A percentile compares a stretch with the other conserved stretches of the same genome.
phyloP scores from a whole-genome alignment of 148 eudicot species.

The Camellia sinensis region DNA sequence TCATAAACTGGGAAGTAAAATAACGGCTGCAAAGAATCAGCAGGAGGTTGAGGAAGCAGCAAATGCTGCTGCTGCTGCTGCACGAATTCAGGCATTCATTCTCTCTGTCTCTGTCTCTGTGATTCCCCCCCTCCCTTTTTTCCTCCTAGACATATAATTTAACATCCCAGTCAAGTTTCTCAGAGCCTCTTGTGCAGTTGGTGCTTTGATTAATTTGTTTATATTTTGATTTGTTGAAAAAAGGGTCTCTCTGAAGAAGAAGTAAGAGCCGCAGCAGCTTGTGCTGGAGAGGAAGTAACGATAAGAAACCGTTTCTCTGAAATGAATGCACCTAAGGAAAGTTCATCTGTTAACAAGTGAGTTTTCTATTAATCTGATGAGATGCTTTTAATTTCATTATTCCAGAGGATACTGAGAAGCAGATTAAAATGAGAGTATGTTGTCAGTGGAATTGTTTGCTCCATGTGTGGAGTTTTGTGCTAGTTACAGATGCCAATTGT shows the following conservation, averaged over 20 bases:
- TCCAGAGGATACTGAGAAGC: slow-evolving; percentile 2
- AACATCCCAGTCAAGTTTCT: not conserved
- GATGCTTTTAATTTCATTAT: not conserved
- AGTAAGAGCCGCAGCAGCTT: slow-evolving; percentile 90
- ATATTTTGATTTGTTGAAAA: slow-evolving; percentile 14
- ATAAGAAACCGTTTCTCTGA: slow-evolving; percentile 93
- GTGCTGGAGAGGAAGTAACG: slow-evolving; percentile 97
- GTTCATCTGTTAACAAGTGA: slow-evolving; percentile 89
- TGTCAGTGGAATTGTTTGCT: not conserved
- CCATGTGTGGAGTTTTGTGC: not conserved
- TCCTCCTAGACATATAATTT: no score
- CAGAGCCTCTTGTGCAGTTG: not conserved
- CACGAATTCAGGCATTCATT: slow-evolving; percentile 72
- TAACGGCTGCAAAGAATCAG: slow-evolving; percentile 90
- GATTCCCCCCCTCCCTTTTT: no score
- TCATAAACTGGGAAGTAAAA: slow-evolving; percentile 89
- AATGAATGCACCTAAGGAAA: slow-evolving; percentile 94
- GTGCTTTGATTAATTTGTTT: slow-evolving; percentile 2
- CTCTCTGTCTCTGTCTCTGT: slow-evolving; percentile 11
- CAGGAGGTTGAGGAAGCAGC: slow-evolving; percentile 99
- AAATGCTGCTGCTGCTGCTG: slow-evolving; percentile 76
- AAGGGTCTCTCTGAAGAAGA: slow-evolving; percentile 99
- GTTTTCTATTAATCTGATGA: slow-evolving; percentile 28
- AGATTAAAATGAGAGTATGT: not conserved
- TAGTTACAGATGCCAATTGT: not conserved